These are phyloP conservation scores for Leccinum variicolor DNA, from an alignment of 768 basidiomycete genomes.

Conservation along the genomic window DNA sequence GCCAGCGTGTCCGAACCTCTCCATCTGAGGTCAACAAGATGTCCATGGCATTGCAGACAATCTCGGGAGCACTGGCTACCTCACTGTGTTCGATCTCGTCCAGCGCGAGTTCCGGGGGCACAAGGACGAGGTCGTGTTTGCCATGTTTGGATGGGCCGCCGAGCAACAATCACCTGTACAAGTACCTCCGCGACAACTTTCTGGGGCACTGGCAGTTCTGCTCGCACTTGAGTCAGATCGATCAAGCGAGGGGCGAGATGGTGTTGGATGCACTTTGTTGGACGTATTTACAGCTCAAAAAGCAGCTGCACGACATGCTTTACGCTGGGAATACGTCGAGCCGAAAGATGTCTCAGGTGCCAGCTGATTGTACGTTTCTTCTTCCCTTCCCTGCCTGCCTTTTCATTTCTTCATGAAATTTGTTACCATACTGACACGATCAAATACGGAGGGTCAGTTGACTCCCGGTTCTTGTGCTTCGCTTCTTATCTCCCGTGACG, in stretches of 20 bases:
- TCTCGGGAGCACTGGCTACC: conserved; percentile 70
- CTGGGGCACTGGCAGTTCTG: conserved; percentile 57
- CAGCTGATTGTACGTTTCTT: too few relatives aligned
- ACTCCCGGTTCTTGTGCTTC: too few relatives aligned
- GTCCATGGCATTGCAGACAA: conserved; percentile 97
- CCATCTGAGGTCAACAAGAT: conserved; percentile 84
- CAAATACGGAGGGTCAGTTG: too few relatives aligned
- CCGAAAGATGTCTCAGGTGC: conserved; percentile 74
- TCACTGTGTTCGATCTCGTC: conserved; percentile 91
- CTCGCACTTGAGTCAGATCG: conserved; percentile 47
- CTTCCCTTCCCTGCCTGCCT: too few relatives aligned
- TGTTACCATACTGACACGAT: too few relatives aligned
- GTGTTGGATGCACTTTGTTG: conserved; percentile 78
- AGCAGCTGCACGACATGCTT: conserved; percentile 68
- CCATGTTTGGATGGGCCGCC: conserved; percentile 83
- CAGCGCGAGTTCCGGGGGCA: conserved; percentile 76
- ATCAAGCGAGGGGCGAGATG: conserved; percentile 43
- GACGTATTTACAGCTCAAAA: conserved; percentile 85
- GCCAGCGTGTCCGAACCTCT: conserved; percentile 89
- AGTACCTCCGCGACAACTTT: conserved; percentile 83
- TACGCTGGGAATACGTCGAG: conserved; percentile 37
- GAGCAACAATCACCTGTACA: conserved; percentile 68
- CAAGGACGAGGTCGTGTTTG: conserved; percentile 84
- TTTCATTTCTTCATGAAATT: too few relatives aligned
- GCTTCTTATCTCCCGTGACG: too few relatives aligned